Conservation (phyloP, 2,329 filamentous ascomycete species). For the Neonectria neomacrospora region DNA sequence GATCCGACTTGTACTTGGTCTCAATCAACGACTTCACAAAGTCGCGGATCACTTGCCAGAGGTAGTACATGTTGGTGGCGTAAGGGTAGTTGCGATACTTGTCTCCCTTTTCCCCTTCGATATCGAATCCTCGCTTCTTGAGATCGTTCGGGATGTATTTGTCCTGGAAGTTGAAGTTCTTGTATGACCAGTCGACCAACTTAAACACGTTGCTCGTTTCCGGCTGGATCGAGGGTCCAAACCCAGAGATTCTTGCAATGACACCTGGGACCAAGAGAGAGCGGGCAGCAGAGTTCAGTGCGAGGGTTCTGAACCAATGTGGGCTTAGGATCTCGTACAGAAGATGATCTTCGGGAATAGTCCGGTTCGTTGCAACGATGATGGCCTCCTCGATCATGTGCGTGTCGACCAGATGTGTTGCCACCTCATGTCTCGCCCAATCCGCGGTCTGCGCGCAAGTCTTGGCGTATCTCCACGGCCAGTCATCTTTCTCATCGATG, state of each 20-base stretch:
- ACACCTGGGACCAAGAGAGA: constrained; percentile 19
- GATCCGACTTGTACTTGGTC: constrained; percentile 25
- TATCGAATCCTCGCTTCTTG: constrained; percentile 34
- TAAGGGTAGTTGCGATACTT: constrained; percentile 37
- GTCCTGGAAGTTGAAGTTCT: constrained; percentile 35
- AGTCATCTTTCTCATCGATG: constrained; percentile 29
- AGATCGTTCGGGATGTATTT: constrained; percentile 36
- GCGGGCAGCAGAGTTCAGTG: constrained; percentile 26
- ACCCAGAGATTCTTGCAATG: constrained; percentile 26
- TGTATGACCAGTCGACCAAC: constrained; percentile 25
- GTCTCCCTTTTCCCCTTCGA: constrained; percentile 17
- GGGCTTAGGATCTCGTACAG: constrained; percentile 33
- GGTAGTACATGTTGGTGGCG: constrained; percentile 17
- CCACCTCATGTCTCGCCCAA: constrained; percentile 33
- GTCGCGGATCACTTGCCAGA: constrained; percentile 24
- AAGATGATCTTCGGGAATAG: constrained; percentile 21
- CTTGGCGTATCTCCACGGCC: constrained; percentile 36
- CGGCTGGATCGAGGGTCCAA: constrained; percentile 1
- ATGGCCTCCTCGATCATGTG: constrained; percentile 35
- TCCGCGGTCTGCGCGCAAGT: constrained; percentile 34
- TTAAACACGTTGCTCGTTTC: not conserved
- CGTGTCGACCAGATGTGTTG: constrained; percentile 31
- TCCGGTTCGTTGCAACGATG: constrained; percentile 34
- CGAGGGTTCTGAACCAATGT: constrained; percentile 32
- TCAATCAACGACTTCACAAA: constrained; percentile 26